phyloP scores from a whole-genome alignment of 768 basidiomycete species.

The Boletus barrowsii region DNA sequence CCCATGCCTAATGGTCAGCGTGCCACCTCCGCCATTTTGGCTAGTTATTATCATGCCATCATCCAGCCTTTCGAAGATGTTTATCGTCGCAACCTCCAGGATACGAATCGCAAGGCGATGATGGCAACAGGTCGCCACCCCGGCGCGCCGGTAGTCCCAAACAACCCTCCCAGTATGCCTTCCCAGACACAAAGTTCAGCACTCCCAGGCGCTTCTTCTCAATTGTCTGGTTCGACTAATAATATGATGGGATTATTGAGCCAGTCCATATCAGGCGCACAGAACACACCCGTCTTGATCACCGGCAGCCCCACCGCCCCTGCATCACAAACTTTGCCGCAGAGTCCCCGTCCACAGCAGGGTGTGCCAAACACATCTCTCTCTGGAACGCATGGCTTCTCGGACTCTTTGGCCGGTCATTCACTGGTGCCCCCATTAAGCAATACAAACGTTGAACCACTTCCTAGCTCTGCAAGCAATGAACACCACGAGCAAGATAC shows the following conservation, averaged over 20 bases:
- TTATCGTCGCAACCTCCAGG: constrained; percentile 60
- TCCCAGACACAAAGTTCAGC: constrained; percentile 13
- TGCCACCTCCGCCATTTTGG: constrained; percentile 49
- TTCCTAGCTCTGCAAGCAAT: constrained; percentile 5
- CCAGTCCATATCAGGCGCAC: constrained; percentile 23
- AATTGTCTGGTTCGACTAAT: constrained; percentile 15
- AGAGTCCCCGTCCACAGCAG: constrained; percentile 30
- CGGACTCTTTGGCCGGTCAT: constrained; percentile 24
- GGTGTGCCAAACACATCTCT: constrained; percentile 18
- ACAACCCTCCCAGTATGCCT: constrained; percentile 18
- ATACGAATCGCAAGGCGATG: constrained; percentile 56
- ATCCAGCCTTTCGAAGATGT: constrained; percentile 71
- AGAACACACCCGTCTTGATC: constrained; percentile 17
- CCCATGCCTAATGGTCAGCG: constrained; percentile 46
- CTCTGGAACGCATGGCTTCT: constrained; percentile 24
- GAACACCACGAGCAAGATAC: constrained; percentile 52
- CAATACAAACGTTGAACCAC: constrained; percentile 11
- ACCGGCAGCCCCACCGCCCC: constrained; percentile 24
- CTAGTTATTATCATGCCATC: constrained; percentile 58
- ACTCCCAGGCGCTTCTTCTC: constrained; percentile 17
- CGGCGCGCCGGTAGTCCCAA: constrained; percentile 11
- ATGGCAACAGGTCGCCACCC: constrained; percentile 37
- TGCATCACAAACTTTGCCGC: constrained; percentile 28
- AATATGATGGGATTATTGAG: constrained; percentile 26
- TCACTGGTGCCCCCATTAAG: constrained; percentile 15